Evolutionary conservation across 257 asterid genomes (phyloP).

Genomic region (Pogostemon cablin): DNA sequence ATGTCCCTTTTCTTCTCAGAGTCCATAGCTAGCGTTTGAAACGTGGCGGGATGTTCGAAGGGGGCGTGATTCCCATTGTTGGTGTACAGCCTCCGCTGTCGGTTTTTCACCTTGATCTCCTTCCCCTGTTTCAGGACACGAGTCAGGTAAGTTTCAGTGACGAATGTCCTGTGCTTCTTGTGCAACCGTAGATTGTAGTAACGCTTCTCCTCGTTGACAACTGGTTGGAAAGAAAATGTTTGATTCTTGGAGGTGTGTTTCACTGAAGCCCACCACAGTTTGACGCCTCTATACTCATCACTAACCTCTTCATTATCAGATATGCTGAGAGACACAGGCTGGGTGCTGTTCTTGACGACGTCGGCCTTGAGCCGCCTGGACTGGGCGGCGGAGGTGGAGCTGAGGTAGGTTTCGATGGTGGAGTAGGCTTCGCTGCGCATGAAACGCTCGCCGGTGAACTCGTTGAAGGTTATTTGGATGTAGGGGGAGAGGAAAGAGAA

Average conservation of each 20-base stretch:
- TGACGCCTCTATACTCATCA: conserved; percentile 34
- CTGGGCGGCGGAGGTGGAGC: conserved; percentile 43
- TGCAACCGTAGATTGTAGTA: conserved; percentile 38
- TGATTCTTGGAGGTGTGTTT: conserved; percentile 36
- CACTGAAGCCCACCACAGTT: conserved; percentile 44
- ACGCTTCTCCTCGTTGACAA: conserved; percentile 33
- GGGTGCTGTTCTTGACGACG: conserved; percentile 29
- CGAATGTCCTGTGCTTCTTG: conserved; percentile 21
- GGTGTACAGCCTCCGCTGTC: conserved; percentile 43
- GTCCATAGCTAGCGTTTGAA: conserved; percentile 41
- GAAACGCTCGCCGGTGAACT: conserved; percentile 45
- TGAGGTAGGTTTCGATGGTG: conserved; percentile 42
- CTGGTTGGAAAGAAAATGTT: conserved; percentile 32
- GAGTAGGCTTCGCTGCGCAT: conserved; percentile 39
- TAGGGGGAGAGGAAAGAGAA: conserved; percentile 38
- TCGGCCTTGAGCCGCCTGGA: conserved; percentile 45
- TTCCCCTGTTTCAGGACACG: conserved; percentile 37
- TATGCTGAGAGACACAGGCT: conserved; percentile 37
- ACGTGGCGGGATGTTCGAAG: conserved; percentile 44
- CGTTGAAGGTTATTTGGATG: conserved; percentile 46
- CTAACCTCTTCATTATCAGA: conserved; percentile 41
- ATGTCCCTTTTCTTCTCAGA: conserved; percentile 31
- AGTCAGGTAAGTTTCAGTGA: conserved; percentile 26
- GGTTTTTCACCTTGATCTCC: conserved; percentile 27
- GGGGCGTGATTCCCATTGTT: conserved; percentile 41